A percentile compares a stretch with the other conserved stretches of the same genome.
Conservation (phyloP, 129 eudicot genomes). For the Calendula officinalis region DNA sequence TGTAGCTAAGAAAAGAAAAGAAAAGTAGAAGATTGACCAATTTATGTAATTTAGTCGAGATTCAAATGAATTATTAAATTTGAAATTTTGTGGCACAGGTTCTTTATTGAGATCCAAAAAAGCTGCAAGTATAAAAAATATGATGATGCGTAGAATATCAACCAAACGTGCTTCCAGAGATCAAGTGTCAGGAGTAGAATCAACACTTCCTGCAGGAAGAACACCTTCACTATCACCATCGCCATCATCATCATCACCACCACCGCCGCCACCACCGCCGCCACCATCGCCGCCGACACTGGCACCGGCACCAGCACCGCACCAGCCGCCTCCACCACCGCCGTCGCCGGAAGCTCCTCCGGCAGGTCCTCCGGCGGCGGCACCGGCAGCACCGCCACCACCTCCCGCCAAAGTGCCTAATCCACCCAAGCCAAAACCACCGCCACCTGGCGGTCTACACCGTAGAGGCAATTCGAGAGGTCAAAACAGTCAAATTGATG, state of each 20-base stretch:
- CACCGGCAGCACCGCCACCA: conserved; percentile 44
- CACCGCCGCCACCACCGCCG: background rate
- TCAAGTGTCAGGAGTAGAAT: conserved; percentile 18
- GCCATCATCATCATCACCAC: background rate
- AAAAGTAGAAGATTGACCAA: too few relatives aligned
- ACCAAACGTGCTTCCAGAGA: conserved; percentile 24
- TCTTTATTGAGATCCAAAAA: conserved; percentile 22
- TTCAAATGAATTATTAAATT: background rate
- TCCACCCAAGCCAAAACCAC: conserved; percentile 56
- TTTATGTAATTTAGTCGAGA: background rate
- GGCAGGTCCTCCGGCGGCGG: conserved; percentile 33
- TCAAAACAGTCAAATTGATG: conserved; percentile 28
- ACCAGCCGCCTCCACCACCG: background rate
- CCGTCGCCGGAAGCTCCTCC: conserved; percentile 31
- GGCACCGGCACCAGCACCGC: background rate
- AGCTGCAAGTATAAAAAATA: conserved; percentile 5
- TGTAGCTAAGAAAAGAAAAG: too few relatives aligned
- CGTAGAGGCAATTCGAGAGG: conserved; percentile 34
- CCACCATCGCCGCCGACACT: conserved; percentile 5
- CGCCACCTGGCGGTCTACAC: conserved; percentile 42
- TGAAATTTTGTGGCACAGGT: conserved; percentile 5
- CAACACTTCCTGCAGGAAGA: conserved; percentile 10
- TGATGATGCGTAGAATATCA: conserved; percentile 8
- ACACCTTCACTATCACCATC: background rate
- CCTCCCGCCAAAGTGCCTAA: conserved; percentile 65